Percentiles rank a stretch among this genome's conserved stretches.
Evolutionary conservation across 768 basidiomycete species (phyloP).

Genomic region (Neoboletus magnificus): DNA sequence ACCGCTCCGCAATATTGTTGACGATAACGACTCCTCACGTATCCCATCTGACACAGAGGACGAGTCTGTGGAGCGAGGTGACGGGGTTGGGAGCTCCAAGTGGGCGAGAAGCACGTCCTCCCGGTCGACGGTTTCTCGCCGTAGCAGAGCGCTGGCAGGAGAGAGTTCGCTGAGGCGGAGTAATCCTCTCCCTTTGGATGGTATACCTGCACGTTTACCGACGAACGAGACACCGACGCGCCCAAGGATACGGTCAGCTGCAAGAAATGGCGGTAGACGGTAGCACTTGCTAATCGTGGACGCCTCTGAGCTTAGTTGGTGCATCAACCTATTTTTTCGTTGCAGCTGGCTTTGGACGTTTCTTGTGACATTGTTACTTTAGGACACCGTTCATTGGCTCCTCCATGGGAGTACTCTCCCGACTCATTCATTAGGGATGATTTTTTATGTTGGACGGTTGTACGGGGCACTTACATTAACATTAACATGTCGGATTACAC

Average conservation of each 20-base stretch:
- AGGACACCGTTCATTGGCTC: not conserved
- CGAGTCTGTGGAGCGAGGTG: constrained; percentile 31
- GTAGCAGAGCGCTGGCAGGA: constrained; percentile 16
- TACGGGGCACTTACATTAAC: not conserved
- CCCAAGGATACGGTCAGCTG: constrained; percentile 47
- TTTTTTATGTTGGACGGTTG: constrained; percentile 9
- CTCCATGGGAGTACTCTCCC: constrained; percentile 1
- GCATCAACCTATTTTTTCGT: not conserved
- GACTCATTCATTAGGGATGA: constrained; percentile 10
- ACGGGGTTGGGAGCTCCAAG: constrained; percentile 27
- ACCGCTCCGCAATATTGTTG: constrained; percentile 26
- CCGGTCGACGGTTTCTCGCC: constrained; percentile 13
- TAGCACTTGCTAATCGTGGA: constrained; percentile 22
- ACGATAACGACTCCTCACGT: constrained; percentile 25
- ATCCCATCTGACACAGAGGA: constrained; percentile 30
- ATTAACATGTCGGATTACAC: constrained; percentile 9
- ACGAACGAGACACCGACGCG: constrained; percentile 61
- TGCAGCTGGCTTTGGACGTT: constrained; percentile 7
- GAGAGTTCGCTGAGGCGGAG: constrained; percentile 26
- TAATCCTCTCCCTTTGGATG: constrained; percentile 26
- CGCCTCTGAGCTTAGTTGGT: not conserved
- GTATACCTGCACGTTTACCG: constrained; percentile 36
- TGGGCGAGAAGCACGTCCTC: constrained; percentile 28
- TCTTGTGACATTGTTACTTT: constrained; percentile 9
- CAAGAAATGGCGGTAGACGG: constrained; percentile 42